These are phyloP conservation scores for Leccinum longicurvipes DNA, from an alignment of 768 basidiomycete genomes.

Conservation along the genomic window DNA sequence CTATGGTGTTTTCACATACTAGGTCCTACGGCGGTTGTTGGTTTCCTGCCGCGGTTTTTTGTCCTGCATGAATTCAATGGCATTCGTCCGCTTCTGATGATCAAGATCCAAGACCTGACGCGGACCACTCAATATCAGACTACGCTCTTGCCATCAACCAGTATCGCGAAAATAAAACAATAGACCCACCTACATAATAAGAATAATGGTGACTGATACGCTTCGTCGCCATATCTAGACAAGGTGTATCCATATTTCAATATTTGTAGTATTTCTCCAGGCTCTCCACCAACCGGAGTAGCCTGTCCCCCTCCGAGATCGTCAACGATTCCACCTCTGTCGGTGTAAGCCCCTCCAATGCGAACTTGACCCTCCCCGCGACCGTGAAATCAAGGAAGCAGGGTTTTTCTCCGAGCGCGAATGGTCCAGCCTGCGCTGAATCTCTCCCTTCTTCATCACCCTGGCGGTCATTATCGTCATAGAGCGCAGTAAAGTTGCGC, in stretches of 20 bases:
- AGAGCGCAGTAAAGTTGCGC: constrained; percentile 16
- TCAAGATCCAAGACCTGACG: too few species aligned
- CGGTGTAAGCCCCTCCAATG: constrained; percentile 5
- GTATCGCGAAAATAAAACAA: too few species aligned
- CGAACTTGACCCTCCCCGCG: constrained; percentile 18
- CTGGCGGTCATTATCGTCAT: not conserved
- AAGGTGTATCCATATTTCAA: not conserved
- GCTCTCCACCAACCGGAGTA: constrained; percentile 12
- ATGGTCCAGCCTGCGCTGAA: not conserved
- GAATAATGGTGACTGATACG: not conserved
- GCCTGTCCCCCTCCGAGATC: constrained; percentile 9
- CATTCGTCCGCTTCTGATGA: too few species aligned
- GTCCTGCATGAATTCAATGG: too few species aligned
- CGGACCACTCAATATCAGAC: too few species aligned
- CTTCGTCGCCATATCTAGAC: not conserved
- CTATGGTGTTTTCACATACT: too few species aligned
- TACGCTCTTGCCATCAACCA: too few species aligned
- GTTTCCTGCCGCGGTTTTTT: too few species aligned
- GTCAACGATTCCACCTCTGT: constrained; percentile 8
- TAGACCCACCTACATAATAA: too few species aligned
- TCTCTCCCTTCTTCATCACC: not conserved
- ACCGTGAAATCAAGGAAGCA: constrained; percentile 20
- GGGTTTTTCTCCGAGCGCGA: constrained; percentile 15
- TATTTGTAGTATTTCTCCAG: constrained; percentile 16
- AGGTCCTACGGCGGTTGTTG: too few species aligned